Conservation (phyloP, 2,329 filamentous ascomycete species). For the Ophiostoma tasmaniense region DNA sequence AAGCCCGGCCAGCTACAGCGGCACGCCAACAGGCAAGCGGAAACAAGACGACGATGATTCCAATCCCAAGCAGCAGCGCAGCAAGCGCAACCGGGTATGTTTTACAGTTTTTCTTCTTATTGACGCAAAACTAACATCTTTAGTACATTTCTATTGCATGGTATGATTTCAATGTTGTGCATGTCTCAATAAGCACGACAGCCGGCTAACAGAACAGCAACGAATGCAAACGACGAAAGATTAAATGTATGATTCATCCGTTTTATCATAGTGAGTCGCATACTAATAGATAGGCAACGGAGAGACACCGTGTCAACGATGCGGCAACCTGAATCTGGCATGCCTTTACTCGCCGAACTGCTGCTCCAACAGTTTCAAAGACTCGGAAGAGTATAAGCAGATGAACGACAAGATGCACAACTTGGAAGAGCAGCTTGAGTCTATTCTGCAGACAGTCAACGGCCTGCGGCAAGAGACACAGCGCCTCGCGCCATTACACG, state of each 20-base stretch:
- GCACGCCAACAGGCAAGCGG: conserved; percentile 23
- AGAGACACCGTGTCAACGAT: conserved; percentile 58
- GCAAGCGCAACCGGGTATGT: conserved; percentile 52
- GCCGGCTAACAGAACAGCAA: conserved; percentile 37
- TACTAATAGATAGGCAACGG: conserved; percentile 41
- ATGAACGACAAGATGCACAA: conserved; percentile 66
- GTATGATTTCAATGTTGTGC: conserved; percentile 27
- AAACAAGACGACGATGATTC: conserved; percentile 36
- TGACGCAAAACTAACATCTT: neutral
- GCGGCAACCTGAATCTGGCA: conserved; percentile 55
- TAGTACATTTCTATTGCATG: conserved; percentile 56
- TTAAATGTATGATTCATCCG: conserved; percentile 28
- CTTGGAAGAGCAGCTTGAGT: conserved; percentile 77
- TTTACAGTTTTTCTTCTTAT: too few species aligned
- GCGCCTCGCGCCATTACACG: conserved; percentile 37
- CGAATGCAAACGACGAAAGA: conserved; percentile 35
- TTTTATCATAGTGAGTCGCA: neutral
- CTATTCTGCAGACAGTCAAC: conserved; percentile 64
- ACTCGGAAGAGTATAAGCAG: conserved; percentile 65
- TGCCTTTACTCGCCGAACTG: conserved; percentile 22
- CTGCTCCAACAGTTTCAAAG: conserved; percentile 37
- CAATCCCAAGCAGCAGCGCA: conserved; percentile 44
- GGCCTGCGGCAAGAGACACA: conserved; percentile 51
- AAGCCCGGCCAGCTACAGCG: conserved; percentile 3
- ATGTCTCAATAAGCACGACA: neutral